Evolutionary conservation across 768 basidiomycete genomes (phyloP).

Genomic region (Trichaptum fuscoviolaceum): DNA sequence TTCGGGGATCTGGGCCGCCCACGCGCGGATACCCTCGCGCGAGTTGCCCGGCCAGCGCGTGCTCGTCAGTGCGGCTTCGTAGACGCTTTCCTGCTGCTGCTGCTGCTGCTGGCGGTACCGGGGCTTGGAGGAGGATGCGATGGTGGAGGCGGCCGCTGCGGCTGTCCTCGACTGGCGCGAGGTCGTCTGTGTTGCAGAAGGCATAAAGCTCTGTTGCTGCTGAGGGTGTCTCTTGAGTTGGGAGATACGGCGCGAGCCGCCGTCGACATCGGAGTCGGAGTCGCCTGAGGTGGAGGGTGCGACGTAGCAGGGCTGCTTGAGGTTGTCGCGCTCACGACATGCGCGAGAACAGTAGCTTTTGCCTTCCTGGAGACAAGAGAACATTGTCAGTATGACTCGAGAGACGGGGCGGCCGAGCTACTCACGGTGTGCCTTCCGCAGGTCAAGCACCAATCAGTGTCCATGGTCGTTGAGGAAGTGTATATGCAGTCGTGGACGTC

Average conservation of each 20-base stretch:
- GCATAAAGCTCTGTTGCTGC: not conserved
- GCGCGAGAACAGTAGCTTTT: not conserved
- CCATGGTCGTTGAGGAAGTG: constrained; percentile 34
- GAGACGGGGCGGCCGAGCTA: constrained; percentile 16
- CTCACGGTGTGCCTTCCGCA: constrained; percentile 57
- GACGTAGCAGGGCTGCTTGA: not conserved
- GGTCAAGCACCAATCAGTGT: constrained; percentile 67
- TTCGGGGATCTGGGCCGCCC: constrained; percentile 27
- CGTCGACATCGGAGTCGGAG: constrained; percentile 1
- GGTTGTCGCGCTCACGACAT: not conserved
- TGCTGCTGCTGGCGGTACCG: not conserved
- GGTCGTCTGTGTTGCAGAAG: not conserved
- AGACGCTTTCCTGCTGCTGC: not conserved
- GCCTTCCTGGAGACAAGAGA: not conserved
- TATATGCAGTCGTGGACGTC: constrained; percentile 11
- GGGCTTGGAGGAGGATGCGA: not conserved
- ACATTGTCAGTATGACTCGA: not conserved
- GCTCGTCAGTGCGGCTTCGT: not conserved
- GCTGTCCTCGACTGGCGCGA: not conserved
- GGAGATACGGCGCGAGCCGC: not conserved
- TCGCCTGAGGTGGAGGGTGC: not conserved
- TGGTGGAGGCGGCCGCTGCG: not conserved
- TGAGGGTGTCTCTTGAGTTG: not conserved
- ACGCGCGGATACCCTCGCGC: constrained; percentile 38
- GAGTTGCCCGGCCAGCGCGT: constrained; percentile 35